Base-by-base conservation (phyloP, 169 alveolate species). In the Plasmodium chabaudi region DNA sequence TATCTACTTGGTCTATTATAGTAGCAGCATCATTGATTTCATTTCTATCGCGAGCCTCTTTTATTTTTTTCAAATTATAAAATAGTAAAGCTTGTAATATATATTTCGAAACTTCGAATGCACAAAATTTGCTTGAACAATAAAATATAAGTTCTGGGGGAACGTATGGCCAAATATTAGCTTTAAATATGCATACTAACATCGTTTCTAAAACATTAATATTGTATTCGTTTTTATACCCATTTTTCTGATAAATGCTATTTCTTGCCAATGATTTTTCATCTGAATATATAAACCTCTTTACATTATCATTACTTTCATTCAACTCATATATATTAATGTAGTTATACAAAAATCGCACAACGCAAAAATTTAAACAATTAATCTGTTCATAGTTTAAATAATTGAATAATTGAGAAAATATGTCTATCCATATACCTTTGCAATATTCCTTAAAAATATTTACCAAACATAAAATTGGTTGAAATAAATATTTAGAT, bases 401-500 rank as follows among this genome's bases (percentile, higher is more conserved):
- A 82, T 15, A 19, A 15, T 47, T 51, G 10, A 82, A 65, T 44
- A 82, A 25, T n/a, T 82, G 73, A 42, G 90, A 23, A 55, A 82
- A 82, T 13, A 82, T 17, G 10, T 65, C 84, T 53, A 82, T 82
- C 90, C 90, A 82, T 9, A 82, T 44, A 25, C 9, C 21, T 82
- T 71, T 42, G 17, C 84, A 82, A 61, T 82, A 82, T 67, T 47
- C 63, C 65, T 82, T 82, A 65, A 19, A 82, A 67, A 65, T 39
- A 19, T 39, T 23, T 53, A 56, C 72, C 49, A 82, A 67, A 27
- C 64, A 67, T 23, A 82, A 47, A 10, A 82, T 67, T 3, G 90
- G 82, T 27, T 65, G 51, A 56, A 82, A 82, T 57, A 82, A 51
- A 82, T 82, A 82, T 67, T 82, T 82, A 1, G 90, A 70, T 67